These are phyloP conservation scores for Astraeus odoratus DNA, from an alignment of 768 basidiomycete genomes.

Conservation along the genomic window DNA sequence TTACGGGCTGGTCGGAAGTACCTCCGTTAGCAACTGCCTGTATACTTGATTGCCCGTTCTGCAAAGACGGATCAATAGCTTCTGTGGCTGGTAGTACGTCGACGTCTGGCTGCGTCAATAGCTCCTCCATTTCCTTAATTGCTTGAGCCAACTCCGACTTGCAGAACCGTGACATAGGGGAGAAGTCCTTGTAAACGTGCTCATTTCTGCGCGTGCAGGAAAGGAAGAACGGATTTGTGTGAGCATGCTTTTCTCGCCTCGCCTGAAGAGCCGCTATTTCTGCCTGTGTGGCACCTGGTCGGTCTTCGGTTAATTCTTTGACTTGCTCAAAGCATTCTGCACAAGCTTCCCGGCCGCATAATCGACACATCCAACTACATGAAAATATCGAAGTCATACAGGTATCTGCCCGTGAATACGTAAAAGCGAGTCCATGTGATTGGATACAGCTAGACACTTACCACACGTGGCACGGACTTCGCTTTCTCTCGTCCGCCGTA, in stretches of 20 bases:
- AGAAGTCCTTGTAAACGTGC: conserved; percentile 61
- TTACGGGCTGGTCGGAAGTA: conserved; percentile 10
- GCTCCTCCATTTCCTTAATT: conserved; percentile 60
- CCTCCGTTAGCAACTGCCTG: not conserved
- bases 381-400: conserved; percentile 93
- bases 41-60: conserved; percentile 9
- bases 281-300: conserved; percentile 37
- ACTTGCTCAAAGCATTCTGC: conserved; percentile 75
- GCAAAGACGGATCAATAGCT: conserved; percentile 25
- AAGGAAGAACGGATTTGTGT: conserved; percentile 68
- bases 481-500: conserved; percentile 69
- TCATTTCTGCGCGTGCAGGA: conserved; percentile 66
- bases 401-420: conserved; percentile 52
- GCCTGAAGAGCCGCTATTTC: conserved; percentile 45
- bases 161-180: conserved; percentile 75
- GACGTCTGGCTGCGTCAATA: conserved; percentile 32
- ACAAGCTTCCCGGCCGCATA: conserved; percentile 88
- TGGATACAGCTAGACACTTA: conserved; percentile 33
- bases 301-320: conserved; percentile 51
- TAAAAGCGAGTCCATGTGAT: conserved; percentile 5
- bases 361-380: conserved; percentile 83
- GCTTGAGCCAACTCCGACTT: conserved; percentile 54
- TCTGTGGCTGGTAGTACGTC: conserved; percentile 19
- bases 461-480: conserved; percentile 84
- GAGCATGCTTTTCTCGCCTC: conserved; percentile 52